Base-by-base conservation (phyloP, 805 yeast species). In the Priceomyces fermenticarens region DNA sequence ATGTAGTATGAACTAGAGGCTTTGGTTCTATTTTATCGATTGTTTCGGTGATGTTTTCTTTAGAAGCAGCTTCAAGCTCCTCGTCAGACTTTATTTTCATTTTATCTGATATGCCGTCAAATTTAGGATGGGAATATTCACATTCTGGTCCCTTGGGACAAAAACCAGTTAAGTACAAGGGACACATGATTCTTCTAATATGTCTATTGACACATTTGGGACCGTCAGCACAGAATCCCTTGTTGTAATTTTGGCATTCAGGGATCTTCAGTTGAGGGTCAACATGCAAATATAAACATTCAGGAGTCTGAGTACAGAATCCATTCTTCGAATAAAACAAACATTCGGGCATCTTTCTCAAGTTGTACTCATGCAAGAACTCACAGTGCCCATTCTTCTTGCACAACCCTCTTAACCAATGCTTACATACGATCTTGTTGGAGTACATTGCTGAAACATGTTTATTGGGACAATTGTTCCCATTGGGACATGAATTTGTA, bases 381-480 rank as follows among this genome's bases (percentile, higher is more conserved):
- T 93, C 99, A 63, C 99, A 93, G 50, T 87, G 88, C 52, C 89
- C 96, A 38, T 95, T 95, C 70, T 91, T 91, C 66, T 93, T 93
- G 65, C 99, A 93, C 28, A 93, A 75, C 0, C 99, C 99, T 49
- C 97, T 78, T 28, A 93, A 77, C 99, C 99, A 93, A 70, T 93
- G 97, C 72, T 93, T 91, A 62, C 99, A 93, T 3, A 93, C 99
- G 40, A 93, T 88, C 52, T 72, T 72, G 45, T 72, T 71, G 40
- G 58, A 62, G 52, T 62, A 69, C 72, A 67, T 67, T 13, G 72
- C 52, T 3, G 80, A 77, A 27, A 83, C 83, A 64, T 91, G 98
- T 56, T 89, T 86, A 65, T 87, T 82, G 14, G 90, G 90, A 58
- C 98, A 91, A 36, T 74, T 74, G n/a, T 75, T 70, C 6, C 97